Base-by-base conservation (phyloP, 306 rosid species). In the Fragaria vesca region DNA sequence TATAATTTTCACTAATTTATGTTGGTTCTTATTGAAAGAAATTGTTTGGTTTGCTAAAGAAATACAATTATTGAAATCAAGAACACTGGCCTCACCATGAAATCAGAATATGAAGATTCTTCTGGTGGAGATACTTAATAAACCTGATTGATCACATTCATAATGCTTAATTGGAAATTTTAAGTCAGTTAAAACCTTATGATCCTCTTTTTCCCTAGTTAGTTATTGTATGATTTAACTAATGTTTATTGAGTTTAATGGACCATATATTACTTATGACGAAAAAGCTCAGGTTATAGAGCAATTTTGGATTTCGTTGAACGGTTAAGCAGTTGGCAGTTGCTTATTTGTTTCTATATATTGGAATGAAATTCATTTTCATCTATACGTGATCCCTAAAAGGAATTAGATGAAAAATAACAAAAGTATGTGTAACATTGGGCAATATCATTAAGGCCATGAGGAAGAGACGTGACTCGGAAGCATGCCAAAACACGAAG, bases 1-100 rank as follows among this genome's bases (percentile, higher is more conserved):
- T n/a, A n/a, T n/a, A n/a, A n/a, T n/a, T n/a, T n/a, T n/a, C n/a
- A 26, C 66, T 55, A 20, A 38, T 73, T n/a, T 36, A 24, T 7
- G 3, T 9, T 10, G 34, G 34, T 24, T 58, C 15, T 58, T 58
- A 24, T 21, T 11, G 15, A 57, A 21, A 57, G 32, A 57, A 57
- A 72, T 73, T 4, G 43, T 73, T 73, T 38, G 77, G 77, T 73
- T 55, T 21, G n/a, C 77, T 58, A 12, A 55, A 12, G 21, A 18
- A 20, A 38, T 45, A 8, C 11, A 55, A n/a, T 55, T n/a, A 55
- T n/a, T 32, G 20, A 51, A 5, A 51, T 20, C 13, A 51, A 18
- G 47, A 9, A 72, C 28, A 13, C 21, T 16, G 9, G 13, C 6
- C 36, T 60, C 2, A 8, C 46, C 42, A 48, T 30, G 28, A 17